Percentiles rank a stretch among this genome's conserved stretches.
Conservation (phyloP, 805 yeast genomes). For the Candida succiphila region DNA sequence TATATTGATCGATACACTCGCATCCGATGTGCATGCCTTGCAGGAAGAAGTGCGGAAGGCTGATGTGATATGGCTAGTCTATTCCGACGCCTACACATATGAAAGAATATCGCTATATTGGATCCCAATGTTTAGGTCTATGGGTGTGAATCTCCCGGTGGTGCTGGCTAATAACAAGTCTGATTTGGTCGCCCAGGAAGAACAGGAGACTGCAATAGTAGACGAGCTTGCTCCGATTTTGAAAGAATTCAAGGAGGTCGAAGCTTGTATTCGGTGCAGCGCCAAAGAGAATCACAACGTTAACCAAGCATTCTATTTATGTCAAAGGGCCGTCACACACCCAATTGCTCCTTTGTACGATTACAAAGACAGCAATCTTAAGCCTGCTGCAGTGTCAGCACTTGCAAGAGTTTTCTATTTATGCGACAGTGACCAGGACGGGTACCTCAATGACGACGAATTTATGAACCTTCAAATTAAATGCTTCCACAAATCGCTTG, state of each 20-base stretch:
- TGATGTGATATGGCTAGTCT: conserved; percentile 90
- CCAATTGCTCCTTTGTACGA: conserved; percentile 92
- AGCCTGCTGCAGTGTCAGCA: conserved; percentile 69
- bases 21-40: conserved; percentile 49
- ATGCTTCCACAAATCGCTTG: conserved; percentile 54
- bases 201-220: conserved; percentile 37
- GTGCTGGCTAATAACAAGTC: conserved; percentile 72
- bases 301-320: conserved; percentile 84
- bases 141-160: conserved; percentile 93
- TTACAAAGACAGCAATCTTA: conserved; percentile 76
- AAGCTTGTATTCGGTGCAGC: conserved; percentile 81
- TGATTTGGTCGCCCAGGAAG: conserved; percentile 22
- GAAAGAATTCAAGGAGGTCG: conserved; percentile 89
- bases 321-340: conserved; percentile 87
- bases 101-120: conserved; percentile 88
- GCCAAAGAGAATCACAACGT: conserved; percentile 80
- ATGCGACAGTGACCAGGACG: conserved; percentile 88
- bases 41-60: conserved; percentile 74
- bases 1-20: conserved; percentile 69
- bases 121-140: conserved; percentile 86
- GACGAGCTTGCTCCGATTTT: conserved; percentile 83
- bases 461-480: conserved; percentile 57
- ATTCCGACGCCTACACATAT: conserved; percentile 89
- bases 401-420: conserved; percentile 73
- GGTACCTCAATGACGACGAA: conserved; percentile 63